Conservation (phyloP, 2,329 filamentous ascomycete species). For the Aspergillus aculeatus region DNA sequence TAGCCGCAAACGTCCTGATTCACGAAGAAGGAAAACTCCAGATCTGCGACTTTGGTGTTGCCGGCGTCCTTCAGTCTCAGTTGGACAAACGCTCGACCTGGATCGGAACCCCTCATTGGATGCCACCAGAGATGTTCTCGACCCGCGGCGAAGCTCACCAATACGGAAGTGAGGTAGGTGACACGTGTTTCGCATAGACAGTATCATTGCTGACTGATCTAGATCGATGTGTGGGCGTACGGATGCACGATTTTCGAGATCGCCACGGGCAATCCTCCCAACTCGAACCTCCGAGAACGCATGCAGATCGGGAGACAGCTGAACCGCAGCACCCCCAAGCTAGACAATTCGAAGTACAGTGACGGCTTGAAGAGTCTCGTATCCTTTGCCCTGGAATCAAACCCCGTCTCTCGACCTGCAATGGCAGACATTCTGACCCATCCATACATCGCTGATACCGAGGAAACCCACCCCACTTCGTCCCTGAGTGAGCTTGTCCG, state of each 20-base stretch:
- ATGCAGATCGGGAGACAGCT: constrained; percentile 49
- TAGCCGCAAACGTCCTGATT: constrained; percentile 62
- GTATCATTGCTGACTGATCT: constrained; percentile 11
- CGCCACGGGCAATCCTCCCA: constrained; percentile 50
- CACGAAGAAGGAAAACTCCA: constrained; percentile 63
- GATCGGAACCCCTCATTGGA: constrained; percentile 66
- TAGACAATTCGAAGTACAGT: constrained; percentile 45
- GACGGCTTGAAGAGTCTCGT: constrained; percentile 48
- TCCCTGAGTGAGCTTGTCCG: constrained; percentile 47
- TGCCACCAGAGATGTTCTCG: constrained; percentile 61
- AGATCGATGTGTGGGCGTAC: constrained; percentile 54
- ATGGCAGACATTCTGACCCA: constrained; percentile 50
- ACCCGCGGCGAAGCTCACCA: constrained; percentile 40
- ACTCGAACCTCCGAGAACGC: constrained; percentile 47
- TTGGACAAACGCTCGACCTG: constrained; percentile 63
- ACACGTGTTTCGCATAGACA: not conserved
- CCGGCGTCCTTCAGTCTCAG: constrained; percentile 60
- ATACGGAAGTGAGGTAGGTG: constrained; percentile 48
- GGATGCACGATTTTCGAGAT: constrained; percentile 52
- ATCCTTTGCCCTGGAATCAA: constrained; percentile 44
- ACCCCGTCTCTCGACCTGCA: constrained; percentile 45
- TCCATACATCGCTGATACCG: constrained; percentile 44
- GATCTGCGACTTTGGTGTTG: constrained; percentile 66
- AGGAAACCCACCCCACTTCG: constrained; percentile 45
- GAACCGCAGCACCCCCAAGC: constrained; percentile 42